Evolutionary conservation across 1,284 basidiomycete species (phyloP), one percentile per base, ranked within the genome.

Genomic region (Puccinia hordei): DNA sequence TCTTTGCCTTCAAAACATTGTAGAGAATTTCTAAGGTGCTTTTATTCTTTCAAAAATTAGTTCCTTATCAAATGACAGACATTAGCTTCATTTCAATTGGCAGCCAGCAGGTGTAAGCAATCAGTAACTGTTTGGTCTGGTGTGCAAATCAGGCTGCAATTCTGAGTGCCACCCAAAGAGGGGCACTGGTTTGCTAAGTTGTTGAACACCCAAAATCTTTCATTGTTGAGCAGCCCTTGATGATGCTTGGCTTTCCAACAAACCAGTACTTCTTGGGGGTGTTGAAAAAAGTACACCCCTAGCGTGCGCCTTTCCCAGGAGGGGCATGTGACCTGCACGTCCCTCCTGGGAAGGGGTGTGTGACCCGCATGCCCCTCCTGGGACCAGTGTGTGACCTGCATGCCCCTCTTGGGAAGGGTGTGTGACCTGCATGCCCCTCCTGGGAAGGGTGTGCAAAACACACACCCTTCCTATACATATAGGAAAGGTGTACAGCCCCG

Each of bases 151-250:
- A 59, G 4, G 57, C 10, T 59, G 57, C 57, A 33, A 59, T 59
- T 27, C 24, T 27, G 57, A 59, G 57, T 33, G 57, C 57, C 57
- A 12, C 57, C 57, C 57, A 59, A 30, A 59, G 57, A 59, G 57
- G 27, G 13, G 57, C 24, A 59, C 57, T 27, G 24, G 27, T 33
- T n/a, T 59, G 57, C 57, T 59, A 59, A 27, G 12, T 59, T 59
- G 57, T 55, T 55, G 53, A 55, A 55, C 53, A 55, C 57, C 57
- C 33, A 27, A 59, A 59, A 59, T 27, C 12, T 59, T 59, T 59
- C 57, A 59, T 59, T 59, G 57, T 59, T 12, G 15, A 59, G 57
- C 57, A 59, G 30, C 57, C 57, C 57, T 59, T 13, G 12, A 59
- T 27, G 57, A 27, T 59, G 57, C 57, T 59, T 59, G 30, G 4